These are phyloP conservation scores for Solanum hybrid DNA, from an alignment of 305 asterid species.

Conservation along the genomic window DNA sequence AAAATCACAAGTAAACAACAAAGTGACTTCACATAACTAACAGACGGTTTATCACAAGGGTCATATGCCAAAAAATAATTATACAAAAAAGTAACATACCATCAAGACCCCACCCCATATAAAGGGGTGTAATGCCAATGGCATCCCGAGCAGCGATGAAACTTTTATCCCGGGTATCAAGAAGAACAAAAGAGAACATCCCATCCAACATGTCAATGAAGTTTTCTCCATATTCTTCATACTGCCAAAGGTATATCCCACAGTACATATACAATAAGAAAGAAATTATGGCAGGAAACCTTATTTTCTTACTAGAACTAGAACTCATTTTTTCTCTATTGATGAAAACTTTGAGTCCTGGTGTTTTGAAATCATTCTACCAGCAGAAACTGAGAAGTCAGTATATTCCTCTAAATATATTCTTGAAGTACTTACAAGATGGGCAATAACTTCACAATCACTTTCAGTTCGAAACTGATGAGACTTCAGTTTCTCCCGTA, in stretches of 20 bases:
- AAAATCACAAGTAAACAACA: not conserved
- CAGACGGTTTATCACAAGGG: not conserved
- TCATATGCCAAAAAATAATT: not conserved
- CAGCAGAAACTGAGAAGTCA: not conserved
- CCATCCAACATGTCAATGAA: slow-evolving; percentile 96
- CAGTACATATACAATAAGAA: slow-evolving; percentile 9
- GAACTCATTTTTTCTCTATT: not conserved
- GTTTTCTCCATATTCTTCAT: slow-evolving; percentile 97
- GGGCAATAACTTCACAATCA: slow-evolving; percentile 99
- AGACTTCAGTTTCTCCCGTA: slow-evolving; percentile 59
- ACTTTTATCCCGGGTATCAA: slow-evolving; percentile 90
- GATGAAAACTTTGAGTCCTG: not conserved
- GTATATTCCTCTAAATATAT: not conserved
- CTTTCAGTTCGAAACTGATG: slow-evolving; percentile 88
- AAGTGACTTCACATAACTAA: not conserved
- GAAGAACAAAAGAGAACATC: slow-evolving; percentile 98
- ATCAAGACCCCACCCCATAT: slow-evolving; percentile 98
- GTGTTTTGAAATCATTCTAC: not conserved
- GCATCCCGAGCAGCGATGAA: slow-evolving; percentile 99
- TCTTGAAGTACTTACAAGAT: slow-evolving; percentile 57
- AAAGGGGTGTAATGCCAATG: slow-evolving; percentile 97
- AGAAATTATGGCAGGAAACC: slow-evolving; percentile 4
- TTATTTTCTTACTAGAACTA: not conserved
- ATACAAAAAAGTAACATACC: slow-evolving; percentile 34
- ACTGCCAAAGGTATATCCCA: slow-evolving; percentile 31